Conservation (phyloP, 2,329 filamentous ascomycete genomes). For the Penicillium sp. region DNA sequence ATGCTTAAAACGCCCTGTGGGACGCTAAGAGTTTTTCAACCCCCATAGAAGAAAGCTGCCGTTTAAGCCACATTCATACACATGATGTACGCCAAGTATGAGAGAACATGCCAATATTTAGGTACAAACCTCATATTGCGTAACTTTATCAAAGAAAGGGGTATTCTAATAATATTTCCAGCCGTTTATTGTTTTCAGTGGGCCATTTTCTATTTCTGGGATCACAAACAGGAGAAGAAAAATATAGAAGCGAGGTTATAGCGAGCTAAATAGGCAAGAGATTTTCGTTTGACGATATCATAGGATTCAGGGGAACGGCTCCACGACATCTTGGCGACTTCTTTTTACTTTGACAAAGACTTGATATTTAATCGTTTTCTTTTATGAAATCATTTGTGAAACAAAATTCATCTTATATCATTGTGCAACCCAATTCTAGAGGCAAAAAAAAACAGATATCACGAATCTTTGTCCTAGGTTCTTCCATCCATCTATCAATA, state of each 20-base stretch:
- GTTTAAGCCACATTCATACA: not conserved
- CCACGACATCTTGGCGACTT: slow-evolving; percentile 4
- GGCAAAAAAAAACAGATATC: not conserved
- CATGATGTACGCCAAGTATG: slow-evolving; percentile 1
- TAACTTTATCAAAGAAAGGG: not conserved
- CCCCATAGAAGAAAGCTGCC: not conserved
- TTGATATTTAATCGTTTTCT: not conserved
- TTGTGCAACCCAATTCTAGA: not conserved
- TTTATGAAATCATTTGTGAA: not conserved
- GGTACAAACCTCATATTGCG: not conserved
- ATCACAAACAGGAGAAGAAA: not conserved
- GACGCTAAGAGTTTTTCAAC: not conserved
- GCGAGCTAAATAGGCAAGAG: slow-evolving; percentile 1
- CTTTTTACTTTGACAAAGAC: no score
- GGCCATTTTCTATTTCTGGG: not conserved
- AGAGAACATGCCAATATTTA: not conserved
- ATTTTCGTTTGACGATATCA: slow-evolving; percentile 1
- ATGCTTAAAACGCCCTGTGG: slow-evolving; percentile 4
- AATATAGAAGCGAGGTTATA: not conserved
- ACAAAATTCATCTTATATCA: not conserved
- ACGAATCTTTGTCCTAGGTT: not conserved
- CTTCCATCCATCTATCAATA: not conserved
- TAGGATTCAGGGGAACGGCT: slow-evolving; percentile 7
- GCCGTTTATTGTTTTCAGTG: not conserved
- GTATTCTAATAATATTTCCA: not conserved